These are phyloP conservation scores for Hypoxylon lienhwacheense DNA, from an alignment of 495 filamentous ascomycete genomes.

Conservation along the genomic window DNA sequence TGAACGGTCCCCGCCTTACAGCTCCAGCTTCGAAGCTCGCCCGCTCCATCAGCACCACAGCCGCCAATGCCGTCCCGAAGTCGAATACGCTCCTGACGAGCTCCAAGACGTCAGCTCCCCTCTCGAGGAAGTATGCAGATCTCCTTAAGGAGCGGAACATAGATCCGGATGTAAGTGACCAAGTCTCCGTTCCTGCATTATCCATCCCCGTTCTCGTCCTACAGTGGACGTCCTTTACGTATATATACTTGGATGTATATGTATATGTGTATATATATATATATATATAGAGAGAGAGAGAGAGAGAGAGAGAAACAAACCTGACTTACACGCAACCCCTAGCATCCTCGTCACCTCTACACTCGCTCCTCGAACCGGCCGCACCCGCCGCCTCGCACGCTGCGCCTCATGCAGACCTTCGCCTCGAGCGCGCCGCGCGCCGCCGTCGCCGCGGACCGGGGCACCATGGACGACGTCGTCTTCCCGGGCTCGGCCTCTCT, in stretches of 20 bases:
- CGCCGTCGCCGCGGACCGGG: constrained; percentile 17
- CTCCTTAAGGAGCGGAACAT: constrained; percentile 40
- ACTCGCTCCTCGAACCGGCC: constrained; percentile 39
- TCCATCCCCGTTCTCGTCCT: too few relatives aligned
- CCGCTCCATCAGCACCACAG: constrained; percentile 48
- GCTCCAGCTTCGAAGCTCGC: constrained; percentile 48
- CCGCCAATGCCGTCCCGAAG: constrained; percentile 38
- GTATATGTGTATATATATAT: too few relatives aligned
- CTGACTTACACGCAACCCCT: constrained; percentile 30
- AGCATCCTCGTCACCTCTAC: constrained; percentile 38
- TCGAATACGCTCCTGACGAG: constrained; percentile 41
- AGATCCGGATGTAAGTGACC: constrained; percentile 41
- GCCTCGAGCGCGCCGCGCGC: constrained; percentile 44
- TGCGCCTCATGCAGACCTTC: constrained; percentile 56
- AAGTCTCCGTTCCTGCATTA: too few relatives aligned
- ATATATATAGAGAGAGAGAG: too few relatives aligned
- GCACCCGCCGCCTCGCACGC: constrained; percentile 38
- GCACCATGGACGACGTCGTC: constrained; percentile 45
- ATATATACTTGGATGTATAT: too few relatives aligned
- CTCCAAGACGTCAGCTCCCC: constrained; percentile 37
- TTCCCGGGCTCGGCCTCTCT: constrained; percentile 42
- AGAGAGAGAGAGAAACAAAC: too few relatives aligned
- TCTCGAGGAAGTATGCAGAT: constrained; percentile 42
- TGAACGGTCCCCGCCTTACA: constrained; percentile 43
- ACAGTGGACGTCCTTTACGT: too few relatives aligned